Evolutionary conservation across 2,329 filamentous ascomycete genomes (phyloP).

Genomic region (Emericellopsis cladophorae): DNA sequence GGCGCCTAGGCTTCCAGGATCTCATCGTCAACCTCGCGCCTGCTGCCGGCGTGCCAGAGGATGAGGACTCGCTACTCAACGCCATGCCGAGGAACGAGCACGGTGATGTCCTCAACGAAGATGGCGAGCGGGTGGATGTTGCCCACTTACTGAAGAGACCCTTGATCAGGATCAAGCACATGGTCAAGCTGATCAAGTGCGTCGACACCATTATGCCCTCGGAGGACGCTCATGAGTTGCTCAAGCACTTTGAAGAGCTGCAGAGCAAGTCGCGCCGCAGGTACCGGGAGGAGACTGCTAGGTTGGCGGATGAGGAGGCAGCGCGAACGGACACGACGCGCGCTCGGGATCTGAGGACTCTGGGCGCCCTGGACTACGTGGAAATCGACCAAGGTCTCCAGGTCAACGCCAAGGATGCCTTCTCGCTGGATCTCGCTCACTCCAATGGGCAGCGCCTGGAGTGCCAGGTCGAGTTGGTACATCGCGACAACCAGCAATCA

Average conservation of each 20-base stretch:
- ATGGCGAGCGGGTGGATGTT: conserved; percentile 87
- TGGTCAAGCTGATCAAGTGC: conserved; percentile 70
- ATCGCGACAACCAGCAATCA: conserved; percentile 66
- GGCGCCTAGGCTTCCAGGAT: conserved; percentile 89
- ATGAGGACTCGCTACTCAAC: conserved; percentile 46
- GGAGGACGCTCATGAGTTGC: conserved; percentile 26
- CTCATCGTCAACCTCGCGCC: conserved; percentile 87
- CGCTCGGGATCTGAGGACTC: conserved; percentile 64
- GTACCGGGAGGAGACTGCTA: conserved; percentile 54
- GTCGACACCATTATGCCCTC: conserved; percentile 43
- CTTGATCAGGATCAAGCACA: conserved; percentile 74
- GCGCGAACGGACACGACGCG: conserved; percentile 70
- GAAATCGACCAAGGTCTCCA: conserved; percentile 65
- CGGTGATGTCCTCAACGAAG: conserved; percentile 55
- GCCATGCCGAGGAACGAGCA: conserved; percentile 48
- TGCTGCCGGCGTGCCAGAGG: conserved; percentile 36
- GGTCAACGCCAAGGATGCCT: conserved; percentile 82
- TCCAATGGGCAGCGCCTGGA: conserved; percentile 83
- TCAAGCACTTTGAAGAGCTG: conserved; percentile 51
- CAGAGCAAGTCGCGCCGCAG: conserved; percentile 63
- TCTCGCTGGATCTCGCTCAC: conserved; percentile 73
- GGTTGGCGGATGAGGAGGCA: conserved; percentile 73
- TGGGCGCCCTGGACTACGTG: conserved; percentile 58
- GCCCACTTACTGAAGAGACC: conserved; percentile 86
- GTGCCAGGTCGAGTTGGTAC: conserved; percentile 76